A percentile compares a stretch with the other conserved stretches of the same genome.
phyloP scores from a whole-genome alignment of 2,329 filamentous ascomycete genomes.

The Penicillium nordicum region DNA sequence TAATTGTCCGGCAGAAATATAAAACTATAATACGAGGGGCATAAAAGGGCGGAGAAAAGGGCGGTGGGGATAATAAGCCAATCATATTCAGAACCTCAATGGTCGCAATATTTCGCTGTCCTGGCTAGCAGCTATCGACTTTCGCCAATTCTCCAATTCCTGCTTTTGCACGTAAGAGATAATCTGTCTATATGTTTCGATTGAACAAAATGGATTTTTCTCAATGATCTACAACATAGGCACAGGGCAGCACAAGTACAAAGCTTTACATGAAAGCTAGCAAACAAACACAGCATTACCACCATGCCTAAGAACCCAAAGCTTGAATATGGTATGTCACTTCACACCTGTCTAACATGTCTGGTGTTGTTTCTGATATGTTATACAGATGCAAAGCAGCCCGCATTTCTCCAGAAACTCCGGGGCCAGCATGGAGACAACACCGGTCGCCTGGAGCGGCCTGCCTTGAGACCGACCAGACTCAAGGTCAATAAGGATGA shows the following conservation, averaged over 20 bases:
- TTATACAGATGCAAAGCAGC: conserved; percentile 40
- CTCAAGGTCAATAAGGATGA: conserved; percentile 33
- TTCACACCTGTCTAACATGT: neutral
- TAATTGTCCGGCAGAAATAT: neutral
- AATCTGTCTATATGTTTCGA: neutral
- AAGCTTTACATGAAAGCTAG: conserved; percentile 11
- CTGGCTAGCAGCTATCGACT: neutral
- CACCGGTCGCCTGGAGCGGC: conserved; percentile 37
- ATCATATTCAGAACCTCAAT: neutral
- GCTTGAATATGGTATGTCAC: conserved; percentile 41
- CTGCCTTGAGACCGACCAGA: conserved; percentile 36
- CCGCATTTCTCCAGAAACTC: conserved; percentile 43
- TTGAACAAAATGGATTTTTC: conserved; percentile 2
- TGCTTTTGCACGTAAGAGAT: neutral
- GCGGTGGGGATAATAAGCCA: neutral
- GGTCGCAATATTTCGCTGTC: neutral
- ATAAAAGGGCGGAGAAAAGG: neutral
- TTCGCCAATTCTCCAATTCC: neutral
- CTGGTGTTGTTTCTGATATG: neutral
- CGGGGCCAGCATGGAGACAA: conserved; percentile 37
- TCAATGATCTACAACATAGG: neutral
- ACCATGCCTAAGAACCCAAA: conserved; percentile 44
- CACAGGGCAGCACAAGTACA: conserved; percentile 10
- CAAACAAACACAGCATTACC: conserved; percentile 4
- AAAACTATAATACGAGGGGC: too few relatives aligned